These are phyloP conservation scores for Pistacia vera DNA, from an alignment of 345 rosid species.

Conservation along the genomic window DNA sequence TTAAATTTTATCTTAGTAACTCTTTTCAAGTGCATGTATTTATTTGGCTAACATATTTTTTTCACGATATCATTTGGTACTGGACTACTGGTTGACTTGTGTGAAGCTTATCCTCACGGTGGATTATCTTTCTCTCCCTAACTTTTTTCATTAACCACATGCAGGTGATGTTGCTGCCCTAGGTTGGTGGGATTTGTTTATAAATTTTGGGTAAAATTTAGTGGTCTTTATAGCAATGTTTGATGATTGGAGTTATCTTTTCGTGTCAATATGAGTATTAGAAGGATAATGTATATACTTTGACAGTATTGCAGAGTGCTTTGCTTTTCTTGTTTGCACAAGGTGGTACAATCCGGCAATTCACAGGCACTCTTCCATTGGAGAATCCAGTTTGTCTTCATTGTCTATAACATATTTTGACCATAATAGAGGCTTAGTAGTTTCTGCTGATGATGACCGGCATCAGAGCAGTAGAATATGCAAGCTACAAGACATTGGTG, in stretches of 20 bases:
- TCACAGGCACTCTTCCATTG: slow-evolving; percentile 58
- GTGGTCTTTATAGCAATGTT: slow-evolving; percentile 16
- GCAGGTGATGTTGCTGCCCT: slow-evolving; percentile 84
- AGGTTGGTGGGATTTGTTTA: slow-evolving; percentile 97
- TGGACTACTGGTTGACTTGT: background rate
- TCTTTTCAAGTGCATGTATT: background rate
- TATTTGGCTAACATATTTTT: background rate
- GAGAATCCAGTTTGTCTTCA: slow-evolving; percentile 61
- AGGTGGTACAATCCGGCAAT: slow-evolving; percentile 91
- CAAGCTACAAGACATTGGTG: slow-evolving; percentile 81
- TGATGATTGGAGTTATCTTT: slow-evolving; percentile 2
- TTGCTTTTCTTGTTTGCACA: slow-evolving; percentile 89
- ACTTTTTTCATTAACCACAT: slow-evolving; percentile 11
- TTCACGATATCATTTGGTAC: background rate
- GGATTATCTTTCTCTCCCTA: background rate
- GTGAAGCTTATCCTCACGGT: background rate
- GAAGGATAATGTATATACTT: slow-evolving; percentile 21
- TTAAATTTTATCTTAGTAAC: background rate
- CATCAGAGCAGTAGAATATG: slow-evolving; percentile 55
- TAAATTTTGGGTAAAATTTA: slow-evolving; percentile 69
- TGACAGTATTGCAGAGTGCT: slow-evolving; percentile 88
- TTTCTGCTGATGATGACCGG: slow-evolving; percentile 60
- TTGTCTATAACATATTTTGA: slow-evolving; percentile 57
- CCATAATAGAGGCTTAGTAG: slow-evolving; percentile 68
- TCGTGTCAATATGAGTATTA: background rate